These are phyloP conservation scores for Vanrija sp. DNA, from an alignment of 1,284 basidiomycete species.

Conservation along the genomic window DNA sequence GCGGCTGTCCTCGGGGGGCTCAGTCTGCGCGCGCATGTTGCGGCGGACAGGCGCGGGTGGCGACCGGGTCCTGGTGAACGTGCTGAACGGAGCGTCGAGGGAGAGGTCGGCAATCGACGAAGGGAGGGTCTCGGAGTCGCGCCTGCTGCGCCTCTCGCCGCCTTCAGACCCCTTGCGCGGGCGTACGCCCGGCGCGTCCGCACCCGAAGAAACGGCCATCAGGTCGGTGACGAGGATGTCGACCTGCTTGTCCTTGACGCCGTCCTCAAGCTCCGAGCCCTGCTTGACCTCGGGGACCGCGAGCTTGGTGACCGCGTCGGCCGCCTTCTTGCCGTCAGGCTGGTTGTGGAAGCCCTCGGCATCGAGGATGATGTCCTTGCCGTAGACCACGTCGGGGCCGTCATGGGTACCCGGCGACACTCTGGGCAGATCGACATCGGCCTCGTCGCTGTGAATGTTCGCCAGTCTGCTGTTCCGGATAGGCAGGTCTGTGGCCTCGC, in stretches of 20 bases:
- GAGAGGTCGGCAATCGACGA: slow-evolving; percentile 9
- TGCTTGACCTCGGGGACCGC: background rate
- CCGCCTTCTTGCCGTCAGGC: background rate
- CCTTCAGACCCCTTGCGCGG: too few species aligned
- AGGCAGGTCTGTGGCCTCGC: slow-evolving; percentile 25
- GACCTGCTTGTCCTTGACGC: slow-evolving; percentile 6
- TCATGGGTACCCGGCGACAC: slow-evolving; percentile 53
- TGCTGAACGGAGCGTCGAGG: slow-evolving; percentile 5
- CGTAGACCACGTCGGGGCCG: slow-evolving; percentile 65
- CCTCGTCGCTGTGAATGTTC: slow-evolving; percentile 30
- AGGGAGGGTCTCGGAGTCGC: background rate
- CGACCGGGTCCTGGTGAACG: background rate
- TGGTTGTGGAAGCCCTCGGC: slow-evolving; percentile 50
- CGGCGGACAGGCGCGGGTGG: background rate
- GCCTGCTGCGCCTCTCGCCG: too few species aligned
- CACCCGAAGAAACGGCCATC: slow-evolving; percentile 2
- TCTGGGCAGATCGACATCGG: slow-evolving; percentile 57
- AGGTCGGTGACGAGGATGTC: slow-evolving; percentile 16
- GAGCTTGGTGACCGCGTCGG: background rate
- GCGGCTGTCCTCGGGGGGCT: slow-evolving; percentile 15
- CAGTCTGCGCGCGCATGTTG: slow-evolving; percentile 6
- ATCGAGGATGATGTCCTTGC: slow-evolving; percentile 53
- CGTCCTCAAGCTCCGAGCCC: background rate
- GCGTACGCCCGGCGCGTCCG: too few species aligned
- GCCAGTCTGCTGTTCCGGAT: slow-evolving; percentile 23